A percentile compares a stretch with the other conserved stretches of the same genome.
Conservation (phyloP, 2,329 filamentous ascomycete species). For the Scedosporium boydii region DNA sequence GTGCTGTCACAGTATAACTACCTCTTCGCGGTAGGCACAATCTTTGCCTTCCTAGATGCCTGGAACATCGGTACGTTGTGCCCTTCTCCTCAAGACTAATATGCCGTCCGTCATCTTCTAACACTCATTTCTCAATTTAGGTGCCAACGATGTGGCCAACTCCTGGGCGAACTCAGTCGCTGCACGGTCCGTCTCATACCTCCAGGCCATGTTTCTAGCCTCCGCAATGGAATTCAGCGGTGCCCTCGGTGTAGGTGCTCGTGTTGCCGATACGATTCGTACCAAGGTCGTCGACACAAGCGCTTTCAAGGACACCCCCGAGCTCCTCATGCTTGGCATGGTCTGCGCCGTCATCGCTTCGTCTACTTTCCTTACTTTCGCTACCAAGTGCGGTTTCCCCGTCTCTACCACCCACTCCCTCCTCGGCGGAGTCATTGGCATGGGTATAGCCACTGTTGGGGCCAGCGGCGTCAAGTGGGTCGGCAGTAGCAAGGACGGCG, state of each 20-base stretch:
- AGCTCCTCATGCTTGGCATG: slow-evolving; percentile 49
- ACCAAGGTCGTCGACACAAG: slow-evolving; percentile 45
- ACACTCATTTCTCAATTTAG: slow-evolving; percentile 11
- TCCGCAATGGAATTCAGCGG: slow-evolving; percentile 55
- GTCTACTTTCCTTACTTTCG: slow-evolving; percentile 46
- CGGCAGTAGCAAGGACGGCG: slow-evolving; percentile 26
- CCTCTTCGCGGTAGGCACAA: slow-evolving; percentile 52
- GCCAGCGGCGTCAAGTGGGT: slow-evolving; percentile 43
- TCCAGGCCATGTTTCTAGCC: slow-evolving; percentile 50
- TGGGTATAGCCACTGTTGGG: slow-evolving; percentile 47
- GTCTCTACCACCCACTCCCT: slow-evolving; percentile 55
- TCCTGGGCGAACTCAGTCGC: slow-evolving; percentile 67
- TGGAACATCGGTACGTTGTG: slow-evolving; percentile 49
- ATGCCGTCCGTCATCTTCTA: slow-evolving; percentile 5
- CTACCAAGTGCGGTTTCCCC: slow-evolving; percentile 44
- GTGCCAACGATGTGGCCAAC: slow-evolving; percentile 62
- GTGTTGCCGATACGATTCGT: slow-evolving; percentile 52
- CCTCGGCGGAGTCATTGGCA: slow-evolving; percentile 49
- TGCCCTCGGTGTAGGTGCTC: slow-evolving; percentile 48
- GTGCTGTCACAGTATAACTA: slow-evolving; percentile 48
- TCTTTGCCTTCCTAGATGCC: slow-evolving; percentile 57
- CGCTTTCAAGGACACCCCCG: slow-evolving; percentile 36
- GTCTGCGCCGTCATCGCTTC: slow-evolving; percentile 44
- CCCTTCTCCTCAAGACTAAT: not conserved
- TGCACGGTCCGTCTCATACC: slow-evolving; percentile 53